phyloP scores from a whole-genome alignment of 2,329 filamentous ascomycete genomes.

The Calonectria naviculata region DNA sequence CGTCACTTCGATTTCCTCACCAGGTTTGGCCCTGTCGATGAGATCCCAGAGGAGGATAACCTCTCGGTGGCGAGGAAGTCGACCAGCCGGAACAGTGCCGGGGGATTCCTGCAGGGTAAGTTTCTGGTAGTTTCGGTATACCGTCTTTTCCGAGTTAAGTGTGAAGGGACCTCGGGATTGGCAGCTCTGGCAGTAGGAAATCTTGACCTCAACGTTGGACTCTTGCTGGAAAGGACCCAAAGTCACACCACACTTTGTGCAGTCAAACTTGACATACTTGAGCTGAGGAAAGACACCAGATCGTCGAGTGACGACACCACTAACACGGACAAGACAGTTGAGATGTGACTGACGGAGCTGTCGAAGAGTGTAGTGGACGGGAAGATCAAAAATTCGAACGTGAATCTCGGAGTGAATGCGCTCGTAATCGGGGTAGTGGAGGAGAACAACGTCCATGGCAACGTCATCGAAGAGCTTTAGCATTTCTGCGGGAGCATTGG shows the following conservation, averaged over 20 bases:
- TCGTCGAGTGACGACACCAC: constrained; percentile 92
- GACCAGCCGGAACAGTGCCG: constrained; percentile 94
- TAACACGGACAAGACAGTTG: constrained; percentile 94
- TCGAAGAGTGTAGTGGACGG: constrained; percentile 93
- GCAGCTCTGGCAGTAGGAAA: constrained; percentile 96
- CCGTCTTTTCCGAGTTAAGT: constrained; percentile 95
- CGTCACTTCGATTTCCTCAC: constrained; percentile 97
- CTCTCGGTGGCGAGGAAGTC: constrained; percentile 91
- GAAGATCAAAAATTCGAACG: constrained; percentile 94
- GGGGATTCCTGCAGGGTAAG: constrained; percentile 97
- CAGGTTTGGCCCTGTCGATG: constrained; percentile 96
- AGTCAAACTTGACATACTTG: constrained; percentile 99
- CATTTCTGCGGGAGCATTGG: constrained; percentile 95
- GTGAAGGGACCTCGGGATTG: constrained; percentile 96
- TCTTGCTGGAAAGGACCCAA: constrained; percentile 98
- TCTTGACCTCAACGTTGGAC: constrained; percentile 94
- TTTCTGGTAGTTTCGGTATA: constrained; percentile 99
- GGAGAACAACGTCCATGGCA: constrained; percentile 93
- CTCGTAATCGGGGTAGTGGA: constrained; percentile 98
- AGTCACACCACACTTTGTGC: constrained; percentile 89
- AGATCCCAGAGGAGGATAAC: constrained; percentile 97
- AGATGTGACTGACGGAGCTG: constrained; percentile 95
- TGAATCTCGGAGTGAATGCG: constrained; percentile 98
- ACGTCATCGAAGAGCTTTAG: constrained; percentile 97
- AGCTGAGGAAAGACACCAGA: constrained; percentile 97